phyloP scores from a whole-genome alignment of 2,329 filamentous ascomycete species.

The Aureobasidium mangrovei region DNA sequence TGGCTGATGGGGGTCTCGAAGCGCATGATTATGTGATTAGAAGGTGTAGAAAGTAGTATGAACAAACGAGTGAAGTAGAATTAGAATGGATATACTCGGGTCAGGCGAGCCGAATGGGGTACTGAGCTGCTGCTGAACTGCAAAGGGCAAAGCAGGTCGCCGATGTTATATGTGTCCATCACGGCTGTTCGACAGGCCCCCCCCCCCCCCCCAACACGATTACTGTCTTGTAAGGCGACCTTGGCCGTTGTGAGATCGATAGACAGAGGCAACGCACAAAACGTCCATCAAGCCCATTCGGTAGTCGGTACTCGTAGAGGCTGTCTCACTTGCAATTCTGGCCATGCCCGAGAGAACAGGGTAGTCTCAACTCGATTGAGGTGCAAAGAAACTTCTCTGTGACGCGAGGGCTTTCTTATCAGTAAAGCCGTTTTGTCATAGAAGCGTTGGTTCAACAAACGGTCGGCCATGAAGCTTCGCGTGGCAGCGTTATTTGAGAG shows the following conservation, averaged over 20 bases:
- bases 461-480: constrained; percentile 9
- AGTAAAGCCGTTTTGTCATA: constrained; percentile 11
- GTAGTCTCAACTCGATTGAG: background rate
- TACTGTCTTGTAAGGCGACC: background rate
- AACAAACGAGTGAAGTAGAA: background rate
- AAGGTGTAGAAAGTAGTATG: background rate
- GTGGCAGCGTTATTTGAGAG: constrained; percentile 4
- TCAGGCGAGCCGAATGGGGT: background rate
- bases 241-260: constrained; percentile 9
- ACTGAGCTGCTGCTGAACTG: constrained; percentile 4
- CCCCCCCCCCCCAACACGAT: background rate
- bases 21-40: constrained; percentile 9
- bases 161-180: background rate
- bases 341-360: constrained; percentile 2
- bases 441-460: constrained; percentile 7
- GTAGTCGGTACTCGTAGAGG: constrained; percentile 3
- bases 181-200: background rate
- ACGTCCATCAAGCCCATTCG: background rate
- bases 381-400: background rate
- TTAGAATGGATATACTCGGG: background rate
- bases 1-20: constrained; percentile 10
- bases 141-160: background rate
- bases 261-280: background rate
- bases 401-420: constrained; percentile 10
- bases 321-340: background rate